phyloP scores from a whole-genome alignment of 306 rosid genomes.

The Elaeagnus macrophylla region DNA sequence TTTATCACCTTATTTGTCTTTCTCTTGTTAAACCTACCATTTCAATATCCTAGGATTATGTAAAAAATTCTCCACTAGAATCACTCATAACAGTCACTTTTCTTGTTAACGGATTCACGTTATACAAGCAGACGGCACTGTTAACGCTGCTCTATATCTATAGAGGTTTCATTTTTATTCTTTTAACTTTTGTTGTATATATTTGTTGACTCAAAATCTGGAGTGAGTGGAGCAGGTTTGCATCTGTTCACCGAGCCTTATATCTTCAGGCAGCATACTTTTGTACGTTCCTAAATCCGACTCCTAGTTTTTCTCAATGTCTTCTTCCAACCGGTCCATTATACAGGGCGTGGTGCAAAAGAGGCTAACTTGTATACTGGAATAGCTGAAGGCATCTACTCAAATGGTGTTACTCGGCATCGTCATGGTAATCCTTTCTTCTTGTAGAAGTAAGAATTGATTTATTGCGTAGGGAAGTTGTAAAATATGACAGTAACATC shows the following conservation, averaged over 20 bases:
- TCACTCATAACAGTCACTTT: too few species aligned
- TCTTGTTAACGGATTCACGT: too few species aligned
- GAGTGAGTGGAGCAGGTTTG: constrained; percentile 95
- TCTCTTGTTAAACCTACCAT: too few species aligned
- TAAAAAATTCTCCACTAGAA: too few species aligned
- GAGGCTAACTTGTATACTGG: constrained; percentile 79
- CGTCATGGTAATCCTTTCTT: constrained; percentile 64
- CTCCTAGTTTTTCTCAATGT: constrained; percentile 3
- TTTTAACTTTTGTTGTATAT: constrained; percentile 40
- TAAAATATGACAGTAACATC: too few species aligned
- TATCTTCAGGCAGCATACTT: neutral
- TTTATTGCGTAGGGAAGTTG: too few species aligned
- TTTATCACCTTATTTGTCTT: too few species aligned
- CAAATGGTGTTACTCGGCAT: constrained; percentile 84
- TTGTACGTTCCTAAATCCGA: constrained; percentile 1
- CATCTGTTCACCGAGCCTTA: constrained; percentile 16
- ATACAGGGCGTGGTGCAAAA: constrained; percentile 75
- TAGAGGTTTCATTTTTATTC: too few species aligned
- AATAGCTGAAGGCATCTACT: constrained; percentile 77
- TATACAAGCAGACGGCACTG: too few species aligned
- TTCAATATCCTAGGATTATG: too few species aligned
- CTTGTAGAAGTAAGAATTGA: neutral
- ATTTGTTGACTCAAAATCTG: constrained; percentile 87
- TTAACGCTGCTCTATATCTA: too few species aligned
- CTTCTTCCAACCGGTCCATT: constrained; percentile 23